Conservation (phyloP, 768 basidiomycete genomes). For the Crucibulum laeve region DNA sequence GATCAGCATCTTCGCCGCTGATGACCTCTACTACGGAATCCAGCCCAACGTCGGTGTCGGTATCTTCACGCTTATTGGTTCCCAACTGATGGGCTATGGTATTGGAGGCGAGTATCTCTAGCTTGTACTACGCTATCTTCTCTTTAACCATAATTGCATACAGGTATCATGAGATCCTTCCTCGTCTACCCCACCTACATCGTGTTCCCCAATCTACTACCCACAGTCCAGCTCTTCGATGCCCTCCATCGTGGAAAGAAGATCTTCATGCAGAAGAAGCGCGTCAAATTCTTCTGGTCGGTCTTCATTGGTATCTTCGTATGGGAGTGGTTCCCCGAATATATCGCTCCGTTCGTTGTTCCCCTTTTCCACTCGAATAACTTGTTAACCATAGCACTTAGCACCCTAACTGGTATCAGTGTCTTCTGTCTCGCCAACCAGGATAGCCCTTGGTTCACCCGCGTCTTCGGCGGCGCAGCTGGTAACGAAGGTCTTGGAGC, state of each 20-base stretch:
- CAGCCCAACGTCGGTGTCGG: constrained; percentile 37
- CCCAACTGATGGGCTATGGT: constrained; percentile 37
- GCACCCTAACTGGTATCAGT: constrained; percentile 56
- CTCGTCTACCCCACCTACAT: constrained; percentile 49
- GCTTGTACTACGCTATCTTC: constrained; percentile 5
- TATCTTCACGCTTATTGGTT: constrained; percentile 38
- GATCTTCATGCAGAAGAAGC: constrained; percentile 41
- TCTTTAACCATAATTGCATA: background rate
- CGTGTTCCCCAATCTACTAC: constrained; percentile 36
- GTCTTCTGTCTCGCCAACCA: constrained; percentile 52
- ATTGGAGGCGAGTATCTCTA: constrained; percentile 22
- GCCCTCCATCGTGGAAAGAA: constrained; percentile 42
- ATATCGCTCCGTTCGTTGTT: constrained; percentile 32
- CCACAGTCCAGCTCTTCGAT: constrained; percentile 34
- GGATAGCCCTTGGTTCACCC: constrained; percentile 43
- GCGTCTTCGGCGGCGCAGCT: constrained; percentile 57
- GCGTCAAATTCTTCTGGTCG: constrained; percentile 54
- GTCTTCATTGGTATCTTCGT: constrained; percentile 51
- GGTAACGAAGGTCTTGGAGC: constrained; percentile 62
- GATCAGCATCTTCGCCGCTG: constrained; percentile 56
- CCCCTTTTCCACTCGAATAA: constrained; percentile 20
- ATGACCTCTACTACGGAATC: constrained; percentile 42
- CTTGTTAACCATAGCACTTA: constrained; percentile 11
- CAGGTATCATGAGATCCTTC: constrained; percentile 41
- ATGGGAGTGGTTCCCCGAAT: constrained; percentile 56